Base-by-base conservation (phyloP, 768 basidiomycete genomes). In the Boletus rubropictus region DNA sequence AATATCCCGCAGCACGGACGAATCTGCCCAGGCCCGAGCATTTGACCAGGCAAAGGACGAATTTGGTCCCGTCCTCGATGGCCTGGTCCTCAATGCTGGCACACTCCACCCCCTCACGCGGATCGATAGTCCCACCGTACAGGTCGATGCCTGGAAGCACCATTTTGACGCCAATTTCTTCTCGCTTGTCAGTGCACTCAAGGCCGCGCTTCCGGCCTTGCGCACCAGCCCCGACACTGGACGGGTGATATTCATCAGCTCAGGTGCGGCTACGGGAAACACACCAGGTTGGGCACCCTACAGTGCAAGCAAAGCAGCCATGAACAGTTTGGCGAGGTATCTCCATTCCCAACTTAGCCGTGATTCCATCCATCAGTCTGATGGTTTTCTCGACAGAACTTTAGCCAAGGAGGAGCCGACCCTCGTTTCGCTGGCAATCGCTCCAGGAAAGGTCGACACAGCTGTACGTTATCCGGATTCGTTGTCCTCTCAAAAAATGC, bases 121-220 rank as follows among this genome's bases (percentile, higher is more conserved):
- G 32, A 77, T 87, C 43, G 73, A 66, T 14, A 75, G 78, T 38
- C 66, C 71, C 29, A 71, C 74, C 8, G 59, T 67, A n/a, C 63
- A 75, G 14, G 53, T 85, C 32, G 72, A 78, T 44, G 67, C 69
- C 18, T 90, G 88, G 89, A 84, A 78, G 59, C 57, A 62, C 20
- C 77, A 82, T 58, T 90, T 95, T 61, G 85, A 93, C 55, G 73
- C 89, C 67, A 95, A 94, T 66, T 84, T 95, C 66, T 89, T 91
- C 70, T 89, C 91, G 2, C 73, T 89, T 17, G 69, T 95, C 37
- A 76, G 80, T 28, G 77, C 87, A 20, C 57, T 93, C 27, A 77
- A 83, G 54, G 73, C 75, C 10, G 69, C 82, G 12, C 69, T 92
- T 3, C 89, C 91, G 5, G 70, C 78, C 49, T 70, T 97, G 50